Percentiles rank a stretch among this genome's conserved stretches.
phyloP scores from a whole-genome alignment of 2,329 filamentous ascomycete species.

The Fusarium paranaense region DNA sequence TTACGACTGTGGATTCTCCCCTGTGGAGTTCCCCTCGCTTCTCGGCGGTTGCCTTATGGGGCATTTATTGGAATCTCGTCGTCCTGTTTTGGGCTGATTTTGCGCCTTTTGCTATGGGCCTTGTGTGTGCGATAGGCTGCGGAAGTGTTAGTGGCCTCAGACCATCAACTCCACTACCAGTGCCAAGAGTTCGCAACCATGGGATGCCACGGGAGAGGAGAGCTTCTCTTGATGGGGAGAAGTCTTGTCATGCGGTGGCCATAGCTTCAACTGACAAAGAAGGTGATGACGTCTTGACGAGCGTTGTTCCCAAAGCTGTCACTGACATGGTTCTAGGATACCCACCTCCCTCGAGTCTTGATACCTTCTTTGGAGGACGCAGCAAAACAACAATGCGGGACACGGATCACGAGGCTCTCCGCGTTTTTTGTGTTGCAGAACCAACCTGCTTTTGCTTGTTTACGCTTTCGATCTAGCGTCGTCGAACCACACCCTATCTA shows the following conservation, averaged over 20 bases:
- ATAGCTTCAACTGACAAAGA: slow-evolving; percentile 17
- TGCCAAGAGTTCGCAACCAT: not conserved
- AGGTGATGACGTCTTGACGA: slow-evolving; percentile 18
- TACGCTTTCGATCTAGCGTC: not conserved
- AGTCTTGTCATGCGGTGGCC: not conserved
- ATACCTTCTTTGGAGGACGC: slow-evolving; percentile 29
- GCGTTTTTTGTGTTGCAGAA: not conserved
- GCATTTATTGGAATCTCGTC: not conserved
- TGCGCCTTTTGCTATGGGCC: not conserved
- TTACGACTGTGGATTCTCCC: not conserved
- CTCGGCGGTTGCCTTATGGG: not conserved
- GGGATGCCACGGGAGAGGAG: not conserved
- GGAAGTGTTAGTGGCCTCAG: not conserved
- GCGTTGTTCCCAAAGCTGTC: not conserved
- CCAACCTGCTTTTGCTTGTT: not conserved
- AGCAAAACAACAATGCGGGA: not conserved
- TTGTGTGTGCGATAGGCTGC: not conserved
- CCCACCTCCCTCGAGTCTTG: slow-evolving; percentile 33
- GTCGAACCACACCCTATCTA: not conserved
- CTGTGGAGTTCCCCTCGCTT: not conserved
- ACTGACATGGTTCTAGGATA: slow-evolving; percentile 2
- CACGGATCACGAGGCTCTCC: slow-evolving; percentile 12
- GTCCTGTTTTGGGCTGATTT: not conserved
- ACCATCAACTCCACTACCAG: not conserved
- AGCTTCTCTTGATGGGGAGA: not conserved